Percentiles rank a stretch among this genome's conserved stretches.
phyloP scores from a whole-genome alignment of 2,329 filamentous ascomycete species.

The Pyrenochaeta sp. region DNA sequence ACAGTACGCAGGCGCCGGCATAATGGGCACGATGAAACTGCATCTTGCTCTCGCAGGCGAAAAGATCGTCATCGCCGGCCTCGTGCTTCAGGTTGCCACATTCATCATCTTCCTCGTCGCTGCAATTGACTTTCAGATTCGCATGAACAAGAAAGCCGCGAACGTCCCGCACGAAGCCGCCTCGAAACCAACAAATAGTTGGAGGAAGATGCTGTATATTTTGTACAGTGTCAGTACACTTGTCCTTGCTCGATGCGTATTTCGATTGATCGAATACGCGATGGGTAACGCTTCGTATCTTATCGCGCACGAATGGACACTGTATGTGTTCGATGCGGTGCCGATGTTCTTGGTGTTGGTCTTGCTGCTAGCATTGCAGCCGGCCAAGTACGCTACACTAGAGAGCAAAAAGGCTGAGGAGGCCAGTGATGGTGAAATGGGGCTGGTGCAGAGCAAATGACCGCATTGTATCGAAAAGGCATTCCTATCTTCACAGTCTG shows the following conservation, averaged over 20 bases:
- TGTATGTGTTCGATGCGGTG: conserved; percentile 59
- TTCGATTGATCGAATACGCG: conserved; percentile 61
- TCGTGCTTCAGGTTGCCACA: conserved; percentile 44
- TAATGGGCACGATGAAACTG: conserved; percentile 47
- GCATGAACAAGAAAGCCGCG: conserved; percentile 27
- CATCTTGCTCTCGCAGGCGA: conserved; percentile 40
- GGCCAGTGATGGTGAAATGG: conserved; percentile 12
- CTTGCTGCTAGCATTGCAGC: conserved; percentile 44
- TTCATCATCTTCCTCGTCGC: conserved; percentile 43
- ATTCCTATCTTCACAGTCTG: background rate
- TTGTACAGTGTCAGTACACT: conserved; percentile 59
- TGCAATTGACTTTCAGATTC: conserved; percentile 39
- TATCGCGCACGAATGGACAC: conserved; percentile 54
- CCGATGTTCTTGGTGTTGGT: conserved; percentile 56
- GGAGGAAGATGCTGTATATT: conserved; percentile 42
- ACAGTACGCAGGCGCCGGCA: conserved; percentile 29
- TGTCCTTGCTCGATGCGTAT: conserved; percentile 60
- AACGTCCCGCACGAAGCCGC: background rate
- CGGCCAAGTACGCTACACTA: conserved; percentile 26
- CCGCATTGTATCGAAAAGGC: too few relatives aligned
- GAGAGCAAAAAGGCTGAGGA: conserved; percentile 6
- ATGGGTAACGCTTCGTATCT: conserved; percentile 58
- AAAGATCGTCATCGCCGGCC: conserved; percentile 45
- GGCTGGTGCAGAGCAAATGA: conserved; percentile 1
- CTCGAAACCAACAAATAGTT: conserved; percentile 4